Evolutionary conservation across 2,329 filamentous ascomycete species (phyloP), one percentile per base, ranked within the genome.

Genomic region (Monilinia aucupariae): DNA sequence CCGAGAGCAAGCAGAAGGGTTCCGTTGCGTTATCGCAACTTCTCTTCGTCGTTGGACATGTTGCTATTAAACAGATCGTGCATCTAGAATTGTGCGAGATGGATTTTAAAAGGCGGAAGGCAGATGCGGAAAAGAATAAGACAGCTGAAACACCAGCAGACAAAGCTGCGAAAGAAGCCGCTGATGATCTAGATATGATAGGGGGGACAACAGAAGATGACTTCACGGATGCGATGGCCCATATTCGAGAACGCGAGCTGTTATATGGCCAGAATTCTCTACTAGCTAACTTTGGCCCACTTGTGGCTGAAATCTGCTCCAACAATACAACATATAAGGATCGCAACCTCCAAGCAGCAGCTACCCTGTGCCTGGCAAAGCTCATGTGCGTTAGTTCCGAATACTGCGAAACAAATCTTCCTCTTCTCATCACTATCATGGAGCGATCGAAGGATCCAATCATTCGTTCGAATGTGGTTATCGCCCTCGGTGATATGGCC

Each of bases 31-130:
- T 99, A 2, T 96, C 94, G 0, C 94, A 97, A 71, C 82, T 99
- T 2, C 81, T 99, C 0, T 97, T 97, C 74, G 89, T 96, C 43
- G 93, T 97, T 37, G 94, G 94, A 0, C 94, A 99, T 72, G 90
- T 97, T 54, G 94, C 94, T 17, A 94, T 99, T 74, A 99, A 99
- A 78, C 96, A 99, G 74, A 99, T 99, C 70, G 96, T 99, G 0
- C 94, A 99, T 74, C 84, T 99, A 13, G 94, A 99, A 71, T 82
- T 97, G n/a, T 96, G 92, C 74, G 94, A 99, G 74, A 85, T 94
- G 56, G 94, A 99, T 75, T 99, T 99, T 77, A 99, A 99, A 80
- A 89, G 93, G 61, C 85, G 93, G 68, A 99, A 99, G 80, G 88
- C 90, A 48, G 91, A 94, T 65, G 91, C 92, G 70, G 90, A 94